phyloP scores from a whole-genome alignment of 2,329 filamentous ascomycete species.

The Clonostachys rosea region DNA sequence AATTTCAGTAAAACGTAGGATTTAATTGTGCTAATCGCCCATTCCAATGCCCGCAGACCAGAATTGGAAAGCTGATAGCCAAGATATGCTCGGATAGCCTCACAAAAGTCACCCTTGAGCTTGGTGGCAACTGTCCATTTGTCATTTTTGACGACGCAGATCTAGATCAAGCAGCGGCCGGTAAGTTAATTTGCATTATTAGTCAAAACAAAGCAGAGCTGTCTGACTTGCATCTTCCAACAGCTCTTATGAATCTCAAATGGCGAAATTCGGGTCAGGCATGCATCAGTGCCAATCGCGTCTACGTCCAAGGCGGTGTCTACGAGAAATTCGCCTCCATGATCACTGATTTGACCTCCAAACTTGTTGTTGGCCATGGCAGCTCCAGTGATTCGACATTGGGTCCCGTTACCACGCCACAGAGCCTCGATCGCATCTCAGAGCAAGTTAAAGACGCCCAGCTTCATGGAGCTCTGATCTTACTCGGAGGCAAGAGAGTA shows the following conservation, averaged over 20 bases:
- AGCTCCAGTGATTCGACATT: constrained; percentile 53
- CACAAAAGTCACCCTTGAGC: constrained; percentile 63
- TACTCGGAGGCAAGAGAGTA: constrained; percentile 43
- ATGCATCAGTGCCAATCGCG: constrained; percentile 46
- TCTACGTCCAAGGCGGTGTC: constrained; percentile 42
- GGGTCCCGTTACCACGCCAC: constrained; percentile 58
- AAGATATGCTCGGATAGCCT: constrained; percentile 27
- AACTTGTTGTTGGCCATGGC: constrained; percentile 41
- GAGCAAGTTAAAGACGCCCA: constrained; percentile 61
- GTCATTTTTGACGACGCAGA: constrained; percentile 65
- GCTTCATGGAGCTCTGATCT: constrained; percentile 55
- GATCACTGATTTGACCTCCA: constrained; percentile 1
- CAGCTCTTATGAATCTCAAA: constrained; percentile 42
- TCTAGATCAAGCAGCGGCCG: constrained; percentile 17
- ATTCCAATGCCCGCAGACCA: constrained; percentile 26
- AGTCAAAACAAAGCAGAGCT: too few species aligned
- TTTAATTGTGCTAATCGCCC: neutral
- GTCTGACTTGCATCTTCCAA: constrained; percentile 46
- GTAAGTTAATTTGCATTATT: neutral
- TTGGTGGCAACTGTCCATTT: constrained; percentile 62
- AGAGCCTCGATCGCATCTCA: constrained; percentile 39
- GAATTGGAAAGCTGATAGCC: constrained; percentile 65
- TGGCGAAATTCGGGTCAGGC: constrained; percentile 49
- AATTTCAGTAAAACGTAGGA: neutral
- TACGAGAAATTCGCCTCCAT: constrained; percentile 3